phyloP scores from a whole-genome alignment of 768 basidiomycete species.

The Clavaria fumosa region DNA sequence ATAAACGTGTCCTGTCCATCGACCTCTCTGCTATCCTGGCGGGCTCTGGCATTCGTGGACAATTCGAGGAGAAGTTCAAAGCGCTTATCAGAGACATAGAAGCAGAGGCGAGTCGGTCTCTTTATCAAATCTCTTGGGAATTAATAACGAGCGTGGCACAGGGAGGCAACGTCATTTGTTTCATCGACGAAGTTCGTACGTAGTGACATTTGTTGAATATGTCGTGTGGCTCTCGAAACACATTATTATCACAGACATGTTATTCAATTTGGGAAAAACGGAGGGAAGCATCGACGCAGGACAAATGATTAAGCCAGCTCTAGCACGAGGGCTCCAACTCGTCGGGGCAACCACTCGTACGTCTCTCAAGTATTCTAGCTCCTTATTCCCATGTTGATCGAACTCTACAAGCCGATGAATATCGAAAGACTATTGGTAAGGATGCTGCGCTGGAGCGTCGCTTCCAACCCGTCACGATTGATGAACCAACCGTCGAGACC shows the following conservation, averaged over 20 bases:
- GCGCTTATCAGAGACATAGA: slow-evolving; percentile 82
- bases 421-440: slow-evolving; percentile 82
- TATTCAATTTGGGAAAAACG: slow-evolving; percentile 81
- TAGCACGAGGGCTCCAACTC: slow-evolving; percentile 75
- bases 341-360: slow-evolving; percentile 83
- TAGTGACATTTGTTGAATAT: slow-evolving; percentile 11
- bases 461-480: slow-evolving; percentile 80
- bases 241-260: slow-evolving; percentile 31
- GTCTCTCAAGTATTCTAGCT: slow-evolving; percentile 14
- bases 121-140: slow-evolving; percentile 14
- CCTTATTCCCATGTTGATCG: neutral
- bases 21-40: slow-evolving; percentile 77
- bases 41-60: slow-evolving; percentile 81
- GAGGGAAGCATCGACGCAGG: slow-evolving; percentile 89
- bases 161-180: slow-evolving; percentile 74
- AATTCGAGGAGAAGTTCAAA: slow-evolving; percentile 92
- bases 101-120: slow-evolving; percentile 39
- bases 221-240: neutral
- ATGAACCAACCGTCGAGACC: slow-evolving; percentile 75
- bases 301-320: slow-evolving; percentile 85
- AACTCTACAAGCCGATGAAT: slow-evolving; percentile 52
- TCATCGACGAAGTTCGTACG: slow-evolving; percentile 90
- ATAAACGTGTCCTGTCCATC: slow-evolving; percentile 78
- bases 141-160: too few species aligned
- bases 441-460: slow-evolving; percentile 84